Evolutionary conservation across 2,329 filamentous ascomycete species (phyloP).

Genomic region (Cordyceps fumosorosea): DNA sequence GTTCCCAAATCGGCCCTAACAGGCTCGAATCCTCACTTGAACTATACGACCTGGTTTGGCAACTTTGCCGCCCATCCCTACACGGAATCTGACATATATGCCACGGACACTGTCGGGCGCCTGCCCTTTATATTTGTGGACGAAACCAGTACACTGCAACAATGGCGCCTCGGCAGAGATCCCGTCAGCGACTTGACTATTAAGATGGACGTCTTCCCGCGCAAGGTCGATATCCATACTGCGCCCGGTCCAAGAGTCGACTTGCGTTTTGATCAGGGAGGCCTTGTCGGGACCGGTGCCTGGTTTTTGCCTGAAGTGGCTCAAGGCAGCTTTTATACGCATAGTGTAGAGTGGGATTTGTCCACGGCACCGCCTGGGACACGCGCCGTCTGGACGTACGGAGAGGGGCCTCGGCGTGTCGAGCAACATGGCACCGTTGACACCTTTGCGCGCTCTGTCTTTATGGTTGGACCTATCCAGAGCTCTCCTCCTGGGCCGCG

Average conservation of each 20-base stretch:
- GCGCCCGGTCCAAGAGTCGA: conserved; percentile 15
- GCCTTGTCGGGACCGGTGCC: conserved; percentile 6
- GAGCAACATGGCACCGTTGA: conserved; percentile 9
- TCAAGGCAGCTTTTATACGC: conserved; percentile 8
- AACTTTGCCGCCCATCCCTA: conserved; percentile 10
- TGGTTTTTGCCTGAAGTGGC: conserved; percentile 16
- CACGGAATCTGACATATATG: conserved; percentile 11
- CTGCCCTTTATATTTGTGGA: conserved; percentile 15
- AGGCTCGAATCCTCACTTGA: conserved; percentile 5
- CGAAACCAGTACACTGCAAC: conserved; percentile 12
- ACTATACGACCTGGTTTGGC: conserved; percentile 10
- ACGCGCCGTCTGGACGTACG: conserved; percentile 16
- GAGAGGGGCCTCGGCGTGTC: conserved; percentile 14
- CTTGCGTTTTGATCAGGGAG: conserved; percentile 13
- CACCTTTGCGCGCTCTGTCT: conserved; percentile 13
- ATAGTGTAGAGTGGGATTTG: conserved; percentile 15
- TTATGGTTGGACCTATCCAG: conserved; percentile 16
- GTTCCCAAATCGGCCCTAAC: conserved; percentile 5
- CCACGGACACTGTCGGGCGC: conserved; percentile 8
- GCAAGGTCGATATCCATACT: conserved; percentile 11
- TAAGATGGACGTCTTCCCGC: conserved; percentile 14
- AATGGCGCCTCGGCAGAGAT: conserved; percentile 14
- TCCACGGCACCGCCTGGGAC: conserved; percentile 12
- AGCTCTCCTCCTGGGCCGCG: conserved; percentile 9
- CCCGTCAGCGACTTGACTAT: conserved; percentile 14